These are phyloP conservation scores for Podospora comata DNA, from an alignment of 495 filamentous ascomycete species.

Conservation along the genomic window DNA sequence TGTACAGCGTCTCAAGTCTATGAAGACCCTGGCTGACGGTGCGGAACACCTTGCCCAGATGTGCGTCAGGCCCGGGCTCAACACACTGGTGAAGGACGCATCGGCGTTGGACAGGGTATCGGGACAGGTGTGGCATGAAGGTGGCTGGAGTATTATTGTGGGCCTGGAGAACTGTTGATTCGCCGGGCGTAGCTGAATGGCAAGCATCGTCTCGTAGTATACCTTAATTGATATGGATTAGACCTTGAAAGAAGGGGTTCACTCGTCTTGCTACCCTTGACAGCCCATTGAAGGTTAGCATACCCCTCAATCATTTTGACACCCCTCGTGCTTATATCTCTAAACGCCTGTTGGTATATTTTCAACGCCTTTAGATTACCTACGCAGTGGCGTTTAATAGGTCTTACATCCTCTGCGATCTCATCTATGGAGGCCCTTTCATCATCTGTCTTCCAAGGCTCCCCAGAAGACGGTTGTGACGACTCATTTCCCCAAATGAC, in stretches of 20 bases:
- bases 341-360: too few species aligned
- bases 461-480: too few species aligned
- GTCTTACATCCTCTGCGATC: too few species aligned
- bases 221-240: neutral
- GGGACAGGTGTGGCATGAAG: neutral
- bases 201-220: neutral
- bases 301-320: too few species aligned
- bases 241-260: neutral
- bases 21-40: neutral
- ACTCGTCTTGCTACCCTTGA: too few species aligned
- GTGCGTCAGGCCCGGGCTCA: neutral
- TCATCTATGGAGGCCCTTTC: too few species aligned
- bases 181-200: neutral
- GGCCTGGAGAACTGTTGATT: neutral
- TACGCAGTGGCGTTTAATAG: too few species aligned
- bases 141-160: neutral
- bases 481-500: neutral
- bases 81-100: neutral
- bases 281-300: too few species aligned
- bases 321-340: too few species aligned
- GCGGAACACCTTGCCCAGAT: neutral
- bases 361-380: too few species aligned
- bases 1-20: neutral
- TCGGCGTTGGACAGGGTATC: neutral
- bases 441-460: too few species aligned